A percentile compares a stretch with the other conserved stretches of the same genome.
These are phyloP conservation scores for Xylaria telfairii DNA, from an alignment of 495 filamentous ascomycete genomes.

Conservation along the genomic window DNA sequence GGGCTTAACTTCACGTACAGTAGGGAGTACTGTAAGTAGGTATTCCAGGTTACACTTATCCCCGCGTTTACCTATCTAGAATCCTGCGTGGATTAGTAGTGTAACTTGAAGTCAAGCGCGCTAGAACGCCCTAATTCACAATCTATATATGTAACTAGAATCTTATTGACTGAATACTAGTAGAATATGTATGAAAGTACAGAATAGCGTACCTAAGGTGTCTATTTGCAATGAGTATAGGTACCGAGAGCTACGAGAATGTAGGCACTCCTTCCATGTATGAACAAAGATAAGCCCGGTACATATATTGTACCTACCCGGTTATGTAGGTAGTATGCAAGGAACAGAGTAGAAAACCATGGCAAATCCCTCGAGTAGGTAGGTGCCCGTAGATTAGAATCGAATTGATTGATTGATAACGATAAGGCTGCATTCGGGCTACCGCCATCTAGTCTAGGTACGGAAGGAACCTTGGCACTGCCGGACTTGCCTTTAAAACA, in stretches of 20 bases:
- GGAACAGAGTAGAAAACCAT: conserved; percentile 13
- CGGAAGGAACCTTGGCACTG: background rate
- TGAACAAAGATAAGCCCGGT: background rate
- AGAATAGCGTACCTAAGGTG: background rate
- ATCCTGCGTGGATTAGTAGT: background rate
- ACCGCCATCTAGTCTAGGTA: background rate
- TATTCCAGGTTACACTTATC: background rate
- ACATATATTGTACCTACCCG: too few species aligned
- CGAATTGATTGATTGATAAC: conserved; percentile 22
- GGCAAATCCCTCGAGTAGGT: too few species aligned
- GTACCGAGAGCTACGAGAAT: background rate
- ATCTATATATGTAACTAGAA: background rate
- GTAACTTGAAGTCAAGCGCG: background rate
- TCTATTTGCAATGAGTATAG: background rate
- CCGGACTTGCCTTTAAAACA: background rate
- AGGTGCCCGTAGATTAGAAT: background rate
- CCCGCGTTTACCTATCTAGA: background rate
- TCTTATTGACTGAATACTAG: background rate
- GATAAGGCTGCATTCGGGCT: conserved; percentile 20
- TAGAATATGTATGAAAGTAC: background rate
- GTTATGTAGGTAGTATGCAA: too few species aligned
- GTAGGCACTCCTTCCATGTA: background rate
- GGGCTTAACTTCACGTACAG: background rate
- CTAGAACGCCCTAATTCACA: background rate
- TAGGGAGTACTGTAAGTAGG: background rate